These are phyloP conservation scores for Purpureocillium lavendulum DNA, from an alignment of 2,329 filamentous ascomycete species.

Conservation along the genomic window DNA sequence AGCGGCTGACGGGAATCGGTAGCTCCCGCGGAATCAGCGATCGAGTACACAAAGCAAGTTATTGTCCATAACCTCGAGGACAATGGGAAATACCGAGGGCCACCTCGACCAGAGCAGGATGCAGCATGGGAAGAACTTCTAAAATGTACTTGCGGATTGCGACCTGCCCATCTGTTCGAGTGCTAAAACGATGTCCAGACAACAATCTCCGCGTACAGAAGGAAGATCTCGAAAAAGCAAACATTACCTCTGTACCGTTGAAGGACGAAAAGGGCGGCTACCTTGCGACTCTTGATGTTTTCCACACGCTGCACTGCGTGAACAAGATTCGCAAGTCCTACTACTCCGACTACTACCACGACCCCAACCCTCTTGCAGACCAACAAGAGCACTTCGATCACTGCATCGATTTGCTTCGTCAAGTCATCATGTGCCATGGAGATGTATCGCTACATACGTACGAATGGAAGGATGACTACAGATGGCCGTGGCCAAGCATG, in stretches of 20 bases:
- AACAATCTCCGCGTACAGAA: conserved; percentile 2
- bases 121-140: too few relatives aligned
- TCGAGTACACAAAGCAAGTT: too few relatives aligned
- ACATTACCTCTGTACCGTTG: conserved; percentile 3
- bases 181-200: too few relatives aligned
- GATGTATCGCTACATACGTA: conserved; percentile 6
- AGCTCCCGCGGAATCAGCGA: too few relatives aligned
- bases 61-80: too few relatives aligned
- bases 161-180: too few relatives aligned
- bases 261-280: conserved; percentile 7
- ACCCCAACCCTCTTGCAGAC: conserved; percentile 6
- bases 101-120: too few relatives aligned
- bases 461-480: conserved; percentile 6
- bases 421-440: conserved; percentile 10
- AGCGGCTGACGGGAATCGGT: too few relatives aligned
- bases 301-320: conserved; percentile 7
- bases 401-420: conserved; percentile 10
- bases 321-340: conserved; percentile 8
- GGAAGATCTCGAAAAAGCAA: conserved; percentile 5
- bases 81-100: too few relatives aligned
- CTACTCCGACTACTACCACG: conserved; percentile 8
- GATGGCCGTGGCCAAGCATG: conserved; percentile 4
- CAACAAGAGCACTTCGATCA: conserved; percentile 9
- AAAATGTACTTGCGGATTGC: too few relatives aligned
- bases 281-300: conserved; percentile 7